Evolutionary conservation across 176 grass and related monocot species (phyloP), one percentile per base, ranked within the genome.

Genomic region (Poa pratensis): DNA sequence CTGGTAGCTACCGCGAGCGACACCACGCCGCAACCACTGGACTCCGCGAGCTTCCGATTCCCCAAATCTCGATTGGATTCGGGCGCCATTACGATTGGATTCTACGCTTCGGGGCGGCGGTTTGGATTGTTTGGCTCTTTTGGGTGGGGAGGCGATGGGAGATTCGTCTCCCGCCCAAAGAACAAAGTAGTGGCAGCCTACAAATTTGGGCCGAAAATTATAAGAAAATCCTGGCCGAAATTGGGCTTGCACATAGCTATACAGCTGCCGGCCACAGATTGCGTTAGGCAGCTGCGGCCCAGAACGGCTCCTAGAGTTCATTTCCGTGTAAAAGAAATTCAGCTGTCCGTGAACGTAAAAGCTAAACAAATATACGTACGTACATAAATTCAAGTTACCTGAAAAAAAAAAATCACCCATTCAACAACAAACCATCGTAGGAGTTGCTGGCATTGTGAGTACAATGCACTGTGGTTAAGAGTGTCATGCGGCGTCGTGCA

Each of bases 81-180:
- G 52, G 54, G 61, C 40, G 70, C 77, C 83, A 53, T 82, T 62
- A 3, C n/a, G 71, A 49, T 77, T 46, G 40, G 39, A 26, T 48
- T 23, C 16, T 69, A 14, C 8, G 75, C 66, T 32, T 60, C n/a
- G 16, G 75, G 8, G 42, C 34, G 5, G 13, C 23, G 48, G 55
- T 50, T 28, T 28, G 24, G 43, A 4, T 24, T 51, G 9, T 74
- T 62, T 57, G 5, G 18, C 9, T 45, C 14, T 67, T 43, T 24
- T 40, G 63, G 23, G 24, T 9, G n/a, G 22, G 14, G 70, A 28
- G 71, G 23, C 15, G 27, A 34, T 17, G 26, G 15, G 59, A 27
- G 5, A 28, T 14, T 59, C 50, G 57, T 22, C 60, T 86, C 83
- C 83, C 70, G 88, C 87, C 81, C 66, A 75, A 88, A 80, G 28